These are phyloP conservation scores for Xanthoconium stramineum DNA, from an alignment of 768 basidiomycete genomes.

Conservation along the genomic window DNA sequence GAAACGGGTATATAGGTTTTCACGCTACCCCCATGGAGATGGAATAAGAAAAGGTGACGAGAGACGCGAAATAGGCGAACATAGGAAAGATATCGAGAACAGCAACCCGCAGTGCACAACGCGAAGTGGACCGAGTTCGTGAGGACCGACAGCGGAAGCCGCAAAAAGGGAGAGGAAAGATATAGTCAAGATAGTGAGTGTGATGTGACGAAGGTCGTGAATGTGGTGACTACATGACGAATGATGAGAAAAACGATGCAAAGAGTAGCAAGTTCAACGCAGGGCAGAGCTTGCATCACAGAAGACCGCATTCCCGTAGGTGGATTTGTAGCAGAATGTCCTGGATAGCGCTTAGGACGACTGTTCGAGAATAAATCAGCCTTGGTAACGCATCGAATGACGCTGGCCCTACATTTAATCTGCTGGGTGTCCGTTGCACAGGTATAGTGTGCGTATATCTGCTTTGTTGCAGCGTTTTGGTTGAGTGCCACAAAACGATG, in stretches of 20 bases:
- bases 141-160: neutral
- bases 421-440: slow-evolving; percentile 93
- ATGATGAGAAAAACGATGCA: slow-evolving; percentile 25
- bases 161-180: slow-evolving; percentile 5
- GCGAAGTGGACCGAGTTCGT: neutral
- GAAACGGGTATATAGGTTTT: slow-evolving; percentile 26
- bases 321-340: slow-evolving; percentile 86
- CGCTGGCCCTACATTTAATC: slow-evolving; percentile 69
- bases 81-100: slow-evolving; percentile 8
- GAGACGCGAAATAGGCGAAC: neutral
- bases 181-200: slow-evolving; percentile 23
- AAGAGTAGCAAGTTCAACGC: neutral
- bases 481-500: slow-evolving; percentile 88
- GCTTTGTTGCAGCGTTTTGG: slow-evolving; percentile 83
- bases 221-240: slow-evolving; percentile 25
- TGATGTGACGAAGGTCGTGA: slow-evolving; percentile 22
- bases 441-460: slow-evolving; percentile 90
- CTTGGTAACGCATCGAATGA: neutral
- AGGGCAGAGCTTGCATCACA: slow-evolving; percentile 30
- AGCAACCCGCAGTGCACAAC: slow-evolving; percentile 2
- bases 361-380: slow-evolving; percentile 25
- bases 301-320: slow-evolving; percentile 79
- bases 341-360: slow-evolving; percentile 84
- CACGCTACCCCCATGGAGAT: slow-evolving; percentile 16
- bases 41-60: neutral